Evolutionary conservation across 1,284 basidiomycete genomes (phyloP).

Genomic region (Retiboletus flavoniger): DNA sequence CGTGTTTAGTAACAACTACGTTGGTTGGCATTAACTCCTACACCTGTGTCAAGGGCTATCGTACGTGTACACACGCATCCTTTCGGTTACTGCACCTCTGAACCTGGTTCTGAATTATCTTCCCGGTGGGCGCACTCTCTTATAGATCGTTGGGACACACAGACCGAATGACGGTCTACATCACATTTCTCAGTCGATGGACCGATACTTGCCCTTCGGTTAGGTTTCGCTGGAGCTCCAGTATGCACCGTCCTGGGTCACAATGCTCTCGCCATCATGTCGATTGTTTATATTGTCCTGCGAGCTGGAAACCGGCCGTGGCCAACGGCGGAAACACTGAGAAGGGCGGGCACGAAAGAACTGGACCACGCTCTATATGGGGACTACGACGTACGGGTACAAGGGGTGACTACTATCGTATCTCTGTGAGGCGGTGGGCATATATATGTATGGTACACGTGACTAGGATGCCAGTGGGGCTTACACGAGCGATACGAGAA

Average conservation of each 20-base stretch:
- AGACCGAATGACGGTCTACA: background rate
- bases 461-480: too few species aligned
- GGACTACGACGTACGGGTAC: too few species aligned
- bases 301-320: too few species aligned
- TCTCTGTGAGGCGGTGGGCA: too few species aligned
- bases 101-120: constrained; percentile 30
- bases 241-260: constrained; percentile 31
- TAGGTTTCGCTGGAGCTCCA: constrained; percentile 30
- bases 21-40: background rate
- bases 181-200: constrained; percentile 21
- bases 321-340: too few species aligned
- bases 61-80: constrained; percentile 20
- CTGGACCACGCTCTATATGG: too few species aligned
- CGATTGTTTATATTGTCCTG: constrained; percentile 27
- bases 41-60: constrained; percentile 18
- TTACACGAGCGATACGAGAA: constrained; percentile 19
- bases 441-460: too few species aligned
- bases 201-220: constrained; percentile 28
- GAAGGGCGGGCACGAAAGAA: too few species aligned
- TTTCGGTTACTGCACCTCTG: constrained; percentile 27
- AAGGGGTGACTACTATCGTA: too few species aligned
- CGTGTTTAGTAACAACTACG: background rate
- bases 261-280: constrained; percentile 20
- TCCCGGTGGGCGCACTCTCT: constrained; percentile 19
- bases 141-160: background rate